Conservation (phyloP, 129 eudicot genomes). For the Tagetes patula region DNA sequence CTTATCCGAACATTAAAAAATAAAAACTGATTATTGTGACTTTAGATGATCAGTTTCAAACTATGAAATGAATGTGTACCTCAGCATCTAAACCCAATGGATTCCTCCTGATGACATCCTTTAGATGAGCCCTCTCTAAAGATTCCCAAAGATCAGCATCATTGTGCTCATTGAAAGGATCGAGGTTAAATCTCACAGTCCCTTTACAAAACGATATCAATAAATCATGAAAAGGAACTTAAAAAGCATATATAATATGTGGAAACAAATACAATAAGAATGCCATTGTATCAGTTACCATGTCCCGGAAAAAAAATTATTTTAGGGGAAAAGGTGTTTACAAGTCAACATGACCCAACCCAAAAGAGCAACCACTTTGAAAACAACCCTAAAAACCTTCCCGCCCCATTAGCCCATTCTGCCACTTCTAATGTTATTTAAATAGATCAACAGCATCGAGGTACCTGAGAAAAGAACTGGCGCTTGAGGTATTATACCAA, state of each 20-base stretch:
- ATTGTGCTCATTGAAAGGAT: constrained; percentile 90
- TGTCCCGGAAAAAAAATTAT: not conserved
- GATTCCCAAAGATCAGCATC: constrained; percentile 98
- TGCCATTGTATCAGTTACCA: not conserved
- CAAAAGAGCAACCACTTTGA: not conserved
- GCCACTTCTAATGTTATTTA: not conserved
- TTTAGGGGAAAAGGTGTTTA: not conserved
- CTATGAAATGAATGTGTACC: constrained; percentile 43
- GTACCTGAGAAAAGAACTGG: constrained; percentile 99
- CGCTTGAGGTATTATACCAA: constrained; percentile 91
- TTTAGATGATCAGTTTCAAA: not conserved
- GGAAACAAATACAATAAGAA: not conserved
- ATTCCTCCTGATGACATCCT: constrained; percentile 83
- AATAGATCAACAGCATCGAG: not conserved
- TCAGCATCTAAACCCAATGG: constrained; percentile 89
- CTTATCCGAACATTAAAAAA: not conserved
- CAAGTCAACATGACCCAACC: not conserved
- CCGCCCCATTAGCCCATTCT: not conserved
- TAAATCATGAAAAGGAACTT: constrained; percentile 19
- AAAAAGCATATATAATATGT: not conserved
- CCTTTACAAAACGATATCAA: constrained; percentile 46
- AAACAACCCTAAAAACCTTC: not conserved
- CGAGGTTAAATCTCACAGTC: constrained; percentile 89
- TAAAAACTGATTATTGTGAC: not conserved
- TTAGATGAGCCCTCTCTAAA: constrained; percentile 85